These are phyloP conservation scores for Cercospora sp. DNA, from an alignment of 2,329 filamentous ascomycete species.

Conservation along the genomic window DNA sequence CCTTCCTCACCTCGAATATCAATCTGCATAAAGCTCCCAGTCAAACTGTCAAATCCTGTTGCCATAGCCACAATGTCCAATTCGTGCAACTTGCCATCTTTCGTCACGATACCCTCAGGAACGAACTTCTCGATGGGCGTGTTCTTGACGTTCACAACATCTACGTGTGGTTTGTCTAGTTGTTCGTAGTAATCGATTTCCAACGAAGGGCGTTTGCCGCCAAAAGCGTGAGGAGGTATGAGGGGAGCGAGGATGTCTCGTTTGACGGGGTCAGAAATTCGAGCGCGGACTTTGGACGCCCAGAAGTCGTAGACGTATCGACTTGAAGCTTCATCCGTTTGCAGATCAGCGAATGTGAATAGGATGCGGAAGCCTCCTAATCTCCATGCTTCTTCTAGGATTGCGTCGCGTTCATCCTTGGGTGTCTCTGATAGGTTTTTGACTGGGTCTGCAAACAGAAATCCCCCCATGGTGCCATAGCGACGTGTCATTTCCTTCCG, in stretches of 20 bases:
- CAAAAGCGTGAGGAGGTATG: conserved; percentile 46
- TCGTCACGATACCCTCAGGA: conserved; percentile 52
- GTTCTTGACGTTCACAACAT: conserved; percentile 45
- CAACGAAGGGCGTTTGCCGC: conserved; percentile 43
- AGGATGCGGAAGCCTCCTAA: conserved; percentile 57
- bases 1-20: conserved; percentile 35
- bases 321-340: conserved; percentile 51
- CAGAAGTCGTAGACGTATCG: conserved; percentile 57
- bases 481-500: conserved; percentile 41
- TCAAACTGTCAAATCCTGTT: conserved; percentile 47
- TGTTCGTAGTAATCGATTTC: conserved; percentile 51
- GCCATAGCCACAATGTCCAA: conserved; percentile 48
- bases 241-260: conserved; percentile 50
- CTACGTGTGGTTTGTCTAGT: conserved; percentile 45
- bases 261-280: conserved; percentile 52
- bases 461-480: conserved; percentile 22
- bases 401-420: conserved; percentile 44
- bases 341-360: conserved; percentile 56
- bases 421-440: conserved; percentile 21
- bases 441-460: conserved; percentile 21
- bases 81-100: conserved; percentile 42
- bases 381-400: conserved; percentile 53
- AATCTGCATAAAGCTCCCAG: conserved; percentile 39
- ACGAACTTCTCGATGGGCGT: conserved; percentile 50
- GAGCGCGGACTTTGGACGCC: conserved; percentile 51